Evolutionary conservation across 306 rosid genomes (phyloP), one percentile per base, ranked within the genome.

Genomic region (Vigna reflexopilosa): DNA sequence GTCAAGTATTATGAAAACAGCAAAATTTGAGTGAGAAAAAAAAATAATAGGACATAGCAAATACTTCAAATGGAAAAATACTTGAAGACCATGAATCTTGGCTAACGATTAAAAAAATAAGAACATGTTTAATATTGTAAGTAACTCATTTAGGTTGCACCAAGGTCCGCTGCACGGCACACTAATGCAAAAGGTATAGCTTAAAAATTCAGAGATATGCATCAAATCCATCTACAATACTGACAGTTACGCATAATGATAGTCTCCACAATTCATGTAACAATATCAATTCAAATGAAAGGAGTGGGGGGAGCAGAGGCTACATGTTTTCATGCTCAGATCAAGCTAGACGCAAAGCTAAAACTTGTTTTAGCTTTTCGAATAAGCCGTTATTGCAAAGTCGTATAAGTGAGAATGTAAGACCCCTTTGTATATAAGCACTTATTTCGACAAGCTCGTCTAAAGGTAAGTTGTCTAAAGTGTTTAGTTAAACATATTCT

Each of bases 171-270:
- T 70, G 56, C 65, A 45, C 6, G 40, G 54, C 64, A 76, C 28
- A 69, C 55, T 22, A 42, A 14, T 34, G 38, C 1, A 4, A 2
- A 2, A 9, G 26, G 13, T n/a, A 10, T 17, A 67, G 17, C 69
- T 69, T 24, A 14, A 58, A 30, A 34, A 15, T 30, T 45, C 48
- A 7, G 51, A 67, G 1, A 45, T 8, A 57, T 14, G 64, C 56
- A 78, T 5, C 57, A 4, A 15, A 66, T 42, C 36, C 80, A 77
- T 49, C 80, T 16, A 63, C 11, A 52, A 28, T 30, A 59, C 79
- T 19, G 50, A n/a, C 55, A 12, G 59, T 17, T 42, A 67, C 9
- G 54, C 16, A 24, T 24, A 68, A 54, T 66, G 22, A 45, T 68
- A 42, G 28, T 26, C 19, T 42, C 49, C 24, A 52, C 9, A 44